Evolutionary conservation across 331 rosid genomes (phyloP), one percentile per base, ranked within the genome.

Genomic region (Acacia concinna): DNA sequence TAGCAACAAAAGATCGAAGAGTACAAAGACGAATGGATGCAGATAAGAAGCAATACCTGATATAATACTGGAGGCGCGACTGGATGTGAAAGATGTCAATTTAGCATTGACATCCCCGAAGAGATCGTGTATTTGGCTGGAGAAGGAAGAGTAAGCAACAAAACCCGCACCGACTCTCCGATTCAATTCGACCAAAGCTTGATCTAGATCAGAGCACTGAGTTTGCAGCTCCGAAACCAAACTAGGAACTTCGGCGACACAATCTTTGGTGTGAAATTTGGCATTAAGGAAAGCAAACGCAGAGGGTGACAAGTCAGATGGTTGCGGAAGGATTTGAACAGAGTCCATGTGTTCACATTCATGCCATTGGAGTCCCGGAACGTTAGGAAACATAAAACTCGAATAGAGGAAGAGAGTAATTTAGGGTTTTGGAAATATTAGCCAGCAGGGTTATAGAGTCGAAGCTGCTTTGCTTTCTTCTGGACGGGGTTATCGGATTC

Each of bases 201-300:
- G 91, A 87, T 88, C 92, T 87, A 94, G 78, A 72, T 88, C 86
- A 60, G 59, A 81, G 83, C 92, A 90, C 76, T 82, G 91, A 41
- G 78, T 57, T 80, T 82, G 88, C 74, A 94, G 95, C 81, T 94
- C 94, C 75, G 87, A 32, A 0, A 86, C 88, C 69, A 89, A 84
- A 71, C 17, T 73, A 44, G 94, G 43, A 80, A 94, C 87, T 60
- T 74, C 81, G 30, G 80, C 57, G n/a, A 89, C 84, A 27, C 77
- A 63, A 30, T 68, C 84, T 14, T 63, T 62, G 80, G 83, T 49
- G n/a, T 63, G 34, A 67, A 88, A 62, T 78, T 85, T 81, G 67
- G 57, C 74, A 72, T 85, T 65, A 79, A 90, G 90, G 78, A 86
- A 86, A 71, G 91, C 86, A 75, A 85, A 72, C 71, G 84, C 84